Evolutionary conservation across 2,329 filamentous ascomycete species (phyloP).

Genomic region (Escovopsis sp.): DNA sequence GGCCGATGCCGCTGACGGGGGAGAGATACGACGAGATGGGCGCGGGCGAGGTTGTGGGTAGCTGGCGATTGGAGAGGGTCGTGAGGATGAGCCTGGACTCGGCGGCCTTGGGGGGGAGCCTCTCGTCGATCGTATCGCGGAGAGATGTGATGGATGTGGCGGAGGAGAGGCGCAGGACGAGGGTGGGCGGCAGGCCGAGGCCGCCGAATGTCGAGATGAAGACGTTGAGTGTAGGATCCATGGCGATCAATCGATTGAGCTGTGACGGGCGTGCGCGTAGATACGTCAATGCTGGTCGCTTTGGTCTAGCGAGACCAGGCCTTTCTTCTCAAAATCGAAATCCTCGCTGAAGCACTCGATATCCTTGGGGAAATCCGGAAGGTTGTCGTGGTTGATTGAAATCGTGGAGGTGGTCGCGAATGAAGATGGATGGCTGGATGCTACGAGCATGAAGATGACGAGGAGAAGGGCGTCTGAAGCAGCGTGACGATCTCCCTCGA

Average conservation of each 20-base stretch:
- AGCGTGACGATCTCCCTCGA: too few relatives aligned
- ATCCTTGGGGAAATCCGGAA: too few relatives aligned
- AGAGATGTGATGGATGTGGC: conserved; percentile 54
- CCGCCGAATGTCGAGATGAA: conserved; percentile 75
- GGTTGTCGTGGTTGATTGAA: too few relatives aligned
- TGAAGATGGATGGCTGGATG: too few relatives aligned
- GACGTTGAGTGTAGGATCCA: conserved; percentile 46
- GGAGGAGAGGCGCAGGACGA: conserved; percentile 57
- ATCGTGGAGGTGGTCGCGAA: too few relatives aligned
- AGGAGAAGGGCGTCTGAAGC: too few relatives aligned
- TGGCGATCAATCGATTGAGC: neutral
- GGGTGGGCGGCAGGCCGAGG: conserved; percentile 65
- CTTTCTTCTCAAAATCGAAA: too few relatives aligned
- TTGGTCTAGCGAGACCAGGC: too few relatives aligned
- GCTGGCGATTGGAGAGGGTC: conserved; percentile 60
- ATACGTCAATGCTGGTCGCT: too few relatives aligned
- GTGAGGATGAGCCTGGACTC: conserved; percentile 58
- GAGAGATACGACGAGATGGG: conserved; percentile 49
- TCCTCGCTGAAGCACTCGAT: too few relatives aligned
- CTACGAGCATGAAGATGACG: too few relatives aligned
- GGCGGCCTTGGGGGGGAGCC: conserved; percentile 41
- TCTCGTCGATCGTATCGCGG: conserved; percentile 44
- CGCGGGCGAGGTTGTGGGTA: conserved; percentile 36
- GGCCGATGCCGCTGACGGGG: conserved; percentile 11
- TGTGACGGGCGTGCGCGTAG: too few relatives aligned